These are phyloP conservation scores for Umbelopsis ramanniana DNA, from an alignment of 192 early-diverging fungal genomes.

Conservation along the genomic window DNA sequence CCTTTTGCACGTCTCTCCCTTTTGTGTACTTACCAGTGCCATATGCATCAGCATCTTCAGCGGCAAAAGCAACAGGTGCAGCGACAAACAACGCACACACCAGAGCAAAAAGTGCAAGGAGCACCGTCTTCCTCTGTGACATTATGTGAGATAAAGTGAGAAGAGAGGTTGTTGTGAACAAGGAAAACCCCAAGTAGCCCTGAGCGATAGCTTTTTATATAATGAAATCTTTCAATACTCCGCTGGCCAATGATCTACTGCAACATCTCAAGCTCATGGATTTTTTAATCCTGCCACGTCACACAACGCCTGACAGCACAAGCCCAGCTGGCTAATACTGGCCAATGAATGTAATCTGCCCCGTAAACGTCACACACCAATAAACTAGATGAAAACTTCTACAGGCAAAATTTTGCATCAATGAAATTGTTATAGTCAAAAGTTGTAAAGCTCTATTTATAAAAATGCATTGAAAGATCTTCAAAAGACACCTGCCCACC, in stretches of 20 bases:
- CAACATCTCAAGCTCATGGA: conserved; percentile 7
- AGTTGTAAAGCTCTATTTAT: too few relatives aligned
- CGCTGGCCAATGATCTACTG: conserved; percentile 20
- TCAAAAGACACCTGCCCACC: too few relatives aligned
- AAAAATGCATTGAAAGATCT: too few relatives aligned
- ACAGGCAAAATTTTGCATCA: too few relatives aligned
- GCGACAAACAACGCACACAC: conserved; percentile 22
- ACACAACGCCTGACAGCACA: neutral
- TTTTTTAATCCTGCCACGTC: neutral
- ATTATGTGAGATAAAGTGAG: neutral
- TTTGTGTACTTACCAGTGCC: conserved; percentile 29
- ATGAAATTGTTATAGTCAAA: too few relatives aligned
- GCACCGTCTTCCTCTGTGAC: conserved; percentile 31
- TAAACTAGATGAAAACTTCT: too few relatives aligned
- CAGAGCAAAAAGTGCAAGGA: conserved; percentile 35
- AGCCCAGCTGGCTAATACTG: neutral
- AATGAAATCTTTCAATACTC: conserved; percentile 4
- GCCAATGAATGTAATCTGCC: neutral
- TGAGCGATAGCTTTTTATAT: conserved; percentile 15
- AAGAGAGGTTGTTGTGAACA: neutral
- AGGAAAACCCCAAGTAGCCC: neutral
- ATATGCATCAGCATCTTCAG: conserved; percentile 31
- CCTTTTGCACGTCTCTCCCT: neutral
- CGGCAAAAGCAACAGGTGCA: conserved; percentile 17
- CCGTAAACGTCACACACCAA: neutral